phyloP scores from a whole-genome alignment of 129 eudicot species.

The Centrapalus pauciflorus region DNA sequence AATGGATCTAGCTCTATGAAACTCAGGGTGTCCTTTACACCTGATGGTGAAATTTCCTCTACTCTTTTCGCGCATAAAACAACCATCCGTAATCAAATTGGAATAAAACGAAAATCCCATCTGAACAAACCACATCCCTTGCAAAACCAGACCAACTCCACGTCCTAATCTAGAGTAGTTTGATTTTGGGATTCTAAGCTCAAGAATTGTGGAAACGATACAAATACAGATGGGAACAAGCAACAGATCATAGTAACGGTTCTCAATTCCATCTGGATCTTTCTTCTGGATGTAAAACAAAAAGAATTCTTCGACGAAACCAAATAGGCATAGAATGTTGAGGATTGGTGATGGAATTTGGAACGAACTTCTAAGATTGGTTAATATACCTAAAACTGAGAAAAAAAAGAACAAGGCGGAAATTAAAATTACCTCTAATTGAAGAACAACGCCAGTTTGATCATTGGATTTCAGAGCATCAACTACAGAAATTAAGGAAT shows the following conservation, averaged over 20 bases:
- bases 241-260: conserved; percentile 69
- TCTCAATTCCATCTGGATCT: conserved; percentile 76
- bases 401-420: conserved; percentile 52
- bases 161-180: conserved; percentile 58
- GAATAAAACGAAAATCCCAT: conserved; percentile 89
- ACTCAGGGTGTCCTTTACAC: conserved; percentile 85
- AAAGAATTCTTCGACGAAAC: conserved; percentile 72
- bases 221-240: conserved; percentile 69
- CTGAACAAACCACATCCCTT: conserved; percentile 92
- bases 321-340: conserved; percentile 52
- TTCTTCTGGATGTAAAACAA: conserved; percentile 62
- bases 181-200: conserved; percentile 35
- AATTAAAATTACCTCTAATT: conserved; percentile 58
- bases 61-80: conserved; percentile 56
- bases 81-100: conserved; percentile 51
- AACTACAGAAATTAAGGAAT: conserved; percentile 51
- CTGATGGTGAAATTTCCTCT: conserved; percentile 78
- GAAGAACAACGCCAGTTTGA: conserved; percentile 54
- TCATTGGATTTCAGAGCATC: conserved; percentile 50
- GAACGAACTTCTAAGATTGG: conserved; percentile 18
- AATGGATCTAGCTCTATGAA: conserved; percentile 78
- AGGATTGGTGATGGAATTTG: conserved; percentile 43
- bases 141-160: conserved; percentile 76
- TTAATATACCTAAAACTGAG: conserved; percentile 48
- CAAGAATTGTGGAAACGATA: conserved; percentile 56